A percentile compares a stretch with the other conserved stretches of the same genome.
Conservation (phyloP, 345 rosid species). For the Pistacia vera region DNA sequence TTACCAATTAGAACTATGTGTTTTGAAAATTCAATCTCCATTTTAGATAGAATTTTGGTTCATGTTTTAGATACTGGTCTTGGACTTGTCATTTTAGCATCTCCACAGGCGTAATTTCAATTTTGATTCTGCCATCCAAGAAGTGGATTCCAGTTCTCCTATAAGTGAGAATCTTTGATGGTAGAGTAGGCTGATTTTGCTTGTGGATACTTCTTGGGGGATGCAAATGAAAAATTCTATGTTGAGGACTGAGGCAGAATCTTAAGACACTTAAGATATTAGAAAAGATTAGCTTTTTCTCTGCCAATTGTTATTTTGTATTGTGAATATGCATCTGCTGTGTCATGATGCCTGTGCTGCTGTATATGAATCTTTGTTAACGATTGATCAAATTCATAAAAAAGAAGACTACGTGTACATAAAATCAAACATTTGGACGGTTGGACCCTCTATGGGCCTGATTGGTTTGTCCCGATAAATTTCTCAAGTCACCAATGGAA, state of each 20-base stretch:
- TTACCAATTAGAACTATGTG: not conserved
- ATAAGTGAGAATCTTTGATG: not conserved
- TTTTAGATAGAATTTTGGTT: no score
- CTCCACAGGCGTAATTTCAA: not conserved
- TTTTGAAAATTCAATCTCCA: no score
- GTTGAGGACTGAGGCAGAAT: slow-evolving; percentile 1
- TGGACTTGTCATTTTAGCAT: not conserved
- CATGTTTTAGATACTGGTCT: not conserved
- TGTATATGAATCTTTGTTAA: no score
- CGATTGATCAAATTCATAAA: no score
- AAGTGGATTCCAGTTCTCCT: not conserved
- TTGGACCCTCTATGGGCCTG: no score
- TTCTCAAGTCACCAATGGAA: no score
- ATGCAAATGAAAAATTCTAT: not conserved
- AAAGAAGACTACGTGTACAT: no score
- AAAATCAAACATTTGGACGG: no score
- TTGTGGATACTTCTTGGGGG: not conserved
- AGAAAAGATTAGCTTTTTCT: slow-evolving; percentile 1
- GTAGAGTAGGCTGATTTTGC: slow-evolving; percentile 6
- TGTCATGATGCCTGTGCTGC: no score
- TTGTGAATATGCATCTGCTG: no score
- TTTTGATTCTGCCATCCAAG: not conserved
- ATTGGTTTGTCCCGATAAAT: no score
- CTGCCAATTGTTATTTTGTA: no score
- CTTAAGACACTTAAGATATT: not conserved